phyloP scores from a whole-genome alignment of 1,139 yeast genomes.

The Candida buenavistaensis region DNA sequence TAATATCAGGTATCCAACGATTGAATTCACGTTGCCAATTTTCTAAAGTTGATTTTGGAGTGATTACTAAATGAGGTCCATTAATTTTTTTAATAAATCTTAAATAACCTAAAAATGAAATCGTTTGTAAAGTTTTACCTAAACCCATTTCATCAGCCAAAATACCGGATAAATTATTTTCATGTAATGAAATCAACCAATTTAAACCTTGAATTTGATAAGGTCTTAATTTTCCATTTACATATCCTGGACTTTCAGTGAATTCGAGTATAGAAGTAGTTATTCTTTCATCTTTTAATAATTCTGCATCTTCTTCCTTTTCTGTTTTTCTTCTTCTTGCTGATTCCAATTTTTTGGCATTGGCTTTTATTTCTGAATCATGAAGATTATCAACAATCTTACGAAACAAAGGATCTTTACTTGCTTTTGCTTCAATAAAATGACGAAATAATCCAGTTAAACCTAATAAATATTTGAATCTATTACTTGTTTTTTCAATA shows the following conservation, averaged over 20 bases:
- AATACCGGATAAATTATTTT: constrained; percentile 84
- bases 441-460: constrained; percentile 68
- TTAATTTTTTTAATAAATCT: constrained; percentile 58
- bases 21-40: constrained; percentile 79
- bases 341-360: constrained; percentile 14
- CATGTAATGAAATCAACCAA: constrained; percentile 84
- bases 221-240: constrained; percentile 67
- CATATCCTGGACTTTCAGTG: constrained; percentile 63
- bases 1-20: constrained; percentile 78
- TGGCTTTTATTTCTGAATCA: constrained; percentile 22
- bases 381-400: constrained; percentile 45
- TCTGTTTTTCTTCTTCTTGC: constrained; percentile 59
- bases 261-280: constrained; percentile 51
- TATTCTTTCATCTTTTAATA: constrained; percentile 54
- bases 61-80: constrained; percentile 75
- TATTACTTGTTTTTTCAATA: constrained; percentile 54
- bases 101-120: constrained; percentile 74
- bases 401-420: constrained; percentile 58
- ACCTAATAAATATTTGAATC: constrained; percentile 67
- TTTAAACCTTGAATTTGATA: constrained; percentile 92
- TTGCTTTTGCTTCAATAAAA: constrained; percentile 66
- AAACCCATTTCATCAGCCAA: constrained; percentile 98
- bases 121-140: constrained; percentile 93
- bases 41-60: constrained; percentile 78
- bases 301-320: constrained; percentile 71